These are phyloP conservation scores for Pholiota molesta DNA, from an alignment of 768 basidiomycete species.

Conservation along the genomic window DNA sequence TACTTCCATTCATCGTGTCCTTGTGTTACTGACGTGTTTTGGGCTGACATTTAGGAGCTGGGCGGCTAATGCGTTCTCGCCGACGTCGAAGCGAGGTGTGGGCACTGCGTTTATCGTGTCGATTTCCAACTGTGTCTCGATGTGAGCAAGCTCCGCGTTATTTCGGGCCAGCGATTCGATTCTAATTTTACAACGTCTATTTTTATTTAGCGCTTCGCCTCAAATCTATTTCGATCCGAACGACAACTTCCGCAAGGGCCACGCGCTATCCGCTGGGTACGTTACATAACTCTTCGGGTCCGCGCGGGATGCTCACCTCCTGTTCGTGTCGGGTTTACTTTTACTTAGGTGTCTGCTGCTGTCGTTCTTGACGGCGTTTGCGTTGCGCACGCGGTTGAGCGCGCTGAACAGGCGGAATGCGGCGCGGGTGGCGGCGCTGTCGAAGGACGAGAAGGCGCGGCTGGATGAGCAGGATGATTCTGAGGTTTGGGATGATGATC, in stretches of 20 bases:
- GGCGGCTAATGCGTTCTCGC: slow-evolving; percentile 61
- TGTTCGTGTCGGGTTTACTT: not conserved
- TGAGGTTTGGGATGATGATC: slow-evolving; percentile 53
- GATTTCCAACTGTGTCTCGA: slow-evolving; percentile 59
- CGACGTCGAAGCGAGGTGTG: slow-evolving; percentile 61
- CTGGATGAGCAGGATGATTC: slow-evolving; percentile 21
- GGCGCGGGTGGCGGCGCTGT: slow-evolving; percentile 24
- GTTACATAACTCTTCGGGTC: not conserved
- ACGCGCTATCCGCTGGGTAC: slow-evolving; percentile 58
- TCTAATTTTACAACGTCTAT: not conserved
- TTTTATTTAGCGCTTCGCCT: slow-evolving; percentile 46
- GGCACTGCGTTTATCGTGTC: slow-evolving; percentile 65
- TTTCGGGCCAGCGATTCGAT: not conserved
- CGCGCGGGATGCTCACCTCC: not conserved
- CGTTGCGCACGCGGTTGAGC: slow-evolving; percentile 46
- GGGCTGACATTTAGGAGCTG: slow-evolving; percentile 48
- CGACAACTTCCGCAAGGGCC: slow-evolving; percentile 53
- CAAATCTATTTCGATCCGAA: slow-evolving; percentile 60
- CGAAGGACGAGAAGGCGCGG: slow-evolving; percentile 33
- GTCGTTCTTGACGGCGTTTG: slow-evolving; percentile 44
- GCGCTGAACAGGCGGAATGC: slow-evolving; percentile 44
- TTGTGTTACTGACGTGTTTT: not conserved
- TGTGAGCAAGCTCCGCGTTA: slow-evolving; percentile 38
- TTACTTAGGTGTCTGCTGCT: slow-evolving; percentile 43
- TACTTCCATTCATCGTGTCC: not conserved